A percentile compares a stretch with the other conserved stretches of the same genome.
Conservation (phyloP, 2,329 filamentous ascomycete species). For the Elsinoe batatas region DNA sequence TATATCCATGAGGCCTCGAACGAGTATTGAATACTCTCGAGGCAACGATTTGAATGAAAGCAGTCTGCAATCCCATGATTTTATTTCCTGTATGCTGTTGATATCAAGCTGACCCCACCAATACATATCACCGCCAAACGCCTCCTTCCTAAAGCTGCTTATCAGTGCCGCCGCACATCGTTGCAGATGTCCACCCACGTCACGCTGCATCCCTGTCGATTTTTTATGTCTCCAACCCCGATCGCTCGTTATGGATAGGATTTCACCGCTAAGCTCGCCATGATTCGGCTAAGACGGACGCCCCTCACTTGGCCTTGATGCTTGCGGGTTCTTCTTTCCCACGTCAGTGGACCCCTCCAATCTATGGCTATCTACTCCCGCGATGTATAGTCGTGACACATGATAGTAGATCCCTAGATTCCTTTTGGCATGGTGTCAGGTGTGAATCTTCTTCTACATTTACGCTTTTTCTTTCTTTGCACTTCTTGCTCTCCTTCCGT, state of each 20-base stretch:
- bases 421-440: background rate
- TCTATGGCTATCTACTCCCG: conserved; percentile 1
- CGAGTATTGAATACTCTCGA: background rate
- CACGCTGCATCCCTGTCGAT: background rate
- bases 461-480: too few species aligned
- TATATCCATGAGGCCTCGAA: background rate
- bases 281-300: background rate
- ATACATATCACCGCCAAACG: conserved; percentile 3
- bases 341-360: background rate
- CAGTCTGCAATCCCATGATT: background rate
- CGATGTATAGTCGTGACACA: background rate
- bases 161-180: conserved; percentile 5
- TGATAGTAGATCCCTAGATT: background rate
- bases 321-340: conserved; percentile 5
- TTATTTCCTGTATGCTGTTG: background rate
- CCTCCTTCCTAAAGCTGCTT: conserved; percentile 10
- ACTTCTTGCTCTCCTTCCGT: background rate
- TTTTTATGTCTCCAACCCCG: background rate
- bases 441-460: background rate
- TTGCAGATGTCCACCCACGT: conserved; percentile 2
- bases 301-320: conserved; percentile 3
- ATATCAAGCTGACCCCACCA: background rate
- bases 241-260: background rate
- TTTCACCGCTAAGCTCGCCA: background rate
- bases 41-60: conserved; percentile 5